A percentile compares a stretch with the other conserved stretches of the same genome.
Conservation (phyloP, 2,329 filamentous ascomycete genomes). For the Neonectria ditissima region DNA sequence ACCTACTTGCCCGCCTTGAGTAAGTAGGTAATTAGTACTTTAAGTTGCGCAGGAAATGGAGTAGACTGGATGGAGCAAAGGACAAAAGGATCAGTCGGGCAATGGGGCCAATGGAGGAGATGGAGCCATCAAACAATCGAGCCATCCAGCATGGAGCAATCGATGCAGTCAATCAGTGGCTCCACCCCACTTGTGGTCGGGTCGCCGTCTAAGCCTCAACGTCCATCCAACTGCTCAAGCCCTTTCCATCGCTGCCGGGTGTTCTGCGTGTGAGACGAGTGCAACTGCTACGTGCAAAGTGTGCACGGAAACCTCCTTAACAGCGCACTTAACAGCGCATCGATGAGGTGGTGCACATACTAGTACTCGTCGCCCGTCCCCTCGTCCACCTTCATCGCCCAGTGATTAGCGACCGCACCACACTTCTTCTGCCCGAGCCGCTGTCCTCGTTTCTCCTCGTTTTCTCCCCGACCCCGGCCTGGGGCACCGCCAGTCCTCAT, state of each 20-base stretch:
- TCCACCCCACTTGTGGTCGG: background rate
- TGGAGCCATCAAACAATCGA: conserved; percentile 18
- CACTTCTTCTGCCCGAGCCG: background rate
- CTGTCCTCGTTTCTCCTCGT: background rate
- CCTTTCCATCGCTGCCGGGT: conserved; percentile 39
- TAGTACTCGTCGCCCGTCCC: background rate
- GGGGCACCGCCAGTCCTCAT: conserved; percentile 6
- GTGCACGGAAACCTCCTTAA: background rate
- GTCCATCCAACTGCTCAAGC: too few relatives aligned
- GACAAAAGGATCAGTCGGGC: conserved; percentile 1
- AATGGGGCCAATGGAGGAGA: conserved; percentile 22
- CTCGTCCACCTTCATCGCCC: background rate
- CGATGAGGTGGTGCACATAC: background rate
- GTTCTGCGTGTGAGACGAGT: conserved; percentile 37
- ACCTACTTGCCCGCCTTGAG: too few relatives aligned
- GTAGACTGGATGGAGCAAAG: background rate
- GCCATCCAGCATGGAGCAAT: conserved; percentile 16
- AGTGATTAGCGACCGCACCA: background rate
- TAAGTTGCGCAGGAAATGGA: background rate
- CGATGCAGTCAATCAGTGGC: background rate
- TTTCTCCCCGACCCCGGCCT: background rate
- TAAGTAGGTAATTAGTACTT: too few relatives aligned
- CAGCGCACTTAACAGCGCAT: background rate
- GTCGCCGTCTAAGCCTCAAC: conserved; percentile 38
- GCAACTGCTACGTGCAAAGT: background rate